Conservation (phyloP, 192 early-diverging fungal species). For the Geranomyces variabilis region DNA sequence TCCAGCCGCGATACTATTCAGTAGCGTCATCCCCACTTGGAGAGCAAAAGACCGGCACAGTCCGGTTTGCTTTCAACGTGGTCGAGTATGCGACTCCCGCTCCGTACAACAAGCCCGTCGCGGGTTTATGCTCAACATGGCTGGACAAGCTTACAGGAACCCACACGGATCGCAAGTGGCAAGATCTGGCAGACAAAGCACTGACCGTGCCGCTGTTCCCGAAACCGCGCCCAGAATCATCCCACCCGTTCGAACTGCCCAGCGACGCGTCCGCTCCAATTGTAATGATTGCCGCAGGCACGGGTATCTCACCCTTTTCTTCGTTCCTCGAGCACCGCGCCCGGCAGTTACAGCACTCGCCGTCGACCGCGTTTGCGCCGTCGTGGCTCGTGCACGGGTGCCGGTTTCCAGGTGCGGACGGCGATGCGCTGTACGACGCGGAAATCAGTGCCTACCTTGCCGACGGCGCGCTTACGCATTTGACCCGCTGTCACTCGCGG, state of each 20-base stretch:
- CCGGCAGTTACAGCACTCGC: constrained; percentile 16
- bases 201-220: constrained; percentile 37
- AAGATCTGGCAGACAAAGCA: background rate
- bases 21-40: constrained; percentile 71
- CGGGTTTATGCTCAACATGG: constrained; percentile 78
- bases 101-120: constrained; percentile 47
- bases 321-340: constrained; percentile 82
- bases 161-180: constrained; percentile 11
- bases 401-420: constrained; percentile 65
- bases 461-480: constrained; percentile 57
- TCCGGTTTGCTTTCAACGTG: constrained; percentile 88
- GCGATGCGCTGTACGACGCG: constrained; percentile 65
- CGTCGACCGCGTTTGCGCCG: constrained; percentile 52
- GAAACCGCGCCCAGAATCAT: constrained; percentile 25
- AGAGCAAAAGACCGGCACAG: constrained; percentile 34
- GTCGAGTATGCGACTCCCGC: constrained; percentile 52
- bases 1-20: constrained; percentile 89
- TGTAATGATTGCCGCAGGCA: constrained; percentile 89
- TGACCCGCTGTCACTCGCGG: constrained; percentile 73
- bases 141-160: constrained; percentile 67
- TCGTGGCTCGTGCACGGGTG: constrained; percentile 85
- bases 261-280: constrained; percentile 60
- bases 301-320: constrained; percentile 93
- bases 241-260: constrained; percentile 67
- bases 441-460: constrained; percentile 59